Base-by-base conservation (phyloP, 2,329 filamentous ascomycete species). In the Colletotrichum destructivum region DNA sequence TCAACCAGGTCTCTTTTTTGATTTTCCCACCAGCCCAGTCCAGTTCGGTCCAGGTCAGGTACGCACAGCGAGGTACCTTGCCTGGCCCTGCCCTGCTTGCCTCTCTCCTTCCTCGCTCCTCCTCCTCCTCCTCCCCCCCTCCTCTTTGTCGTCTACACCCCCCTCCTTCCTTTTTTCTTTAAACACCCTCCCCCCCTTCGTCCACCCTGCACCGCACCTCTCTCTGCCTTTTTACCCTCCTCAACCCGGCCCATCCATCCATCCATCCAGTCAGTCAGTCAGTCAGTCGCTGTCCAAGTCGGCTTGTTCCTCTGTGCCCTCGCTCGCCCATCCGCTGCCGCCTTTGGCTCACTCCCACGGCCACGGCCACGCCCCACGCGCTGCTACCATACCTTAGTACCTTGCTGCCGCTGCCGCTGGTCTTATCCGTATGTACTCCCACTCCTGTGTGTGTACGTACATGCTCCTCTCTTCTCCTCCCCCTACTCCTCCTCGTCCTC, bases 261-360 rank as follows among this genome's bases (percentile, higher is more conserved):
- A n/a, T 54, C 51, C 51, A 54, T 11, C 23, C 62, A 57, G 40
- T 47, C 62, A 49, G 42, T 59, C 62, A 23, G 51, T 44, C 52
- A 56, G 51, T 44, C 26, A 40, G 62, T 65, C 62, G 51, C 31
- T 35, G 26, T 6, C 31, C 52, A 21, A 35, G 52, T 55, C 52
- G 31, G 38, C 52, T 55, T 47, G 35, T 65, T 35, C 26, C 62
- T 66, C 63, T 62, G 59, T 71, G 60, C 64, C 57, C 62, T 73
- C 62, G 63, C 68, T 67, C 62, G 47, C 67, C 59, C 71, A 64
- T 51, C 72, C 57, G 56, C 72, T 73, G 66, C 72, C 69, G 59
- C 40, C 66, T 60, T 60, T 66, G 63, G 63, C 23, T 60, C 62
- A 66, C 62, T 66, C 62, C 62, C 62, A 59, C 54, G 18, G n/a